These are phyloP conservation scores for Serendipita sp. DNA, from an alignment of 768 basidiomycete genomes.

Conservation along the genomic window DNA sequence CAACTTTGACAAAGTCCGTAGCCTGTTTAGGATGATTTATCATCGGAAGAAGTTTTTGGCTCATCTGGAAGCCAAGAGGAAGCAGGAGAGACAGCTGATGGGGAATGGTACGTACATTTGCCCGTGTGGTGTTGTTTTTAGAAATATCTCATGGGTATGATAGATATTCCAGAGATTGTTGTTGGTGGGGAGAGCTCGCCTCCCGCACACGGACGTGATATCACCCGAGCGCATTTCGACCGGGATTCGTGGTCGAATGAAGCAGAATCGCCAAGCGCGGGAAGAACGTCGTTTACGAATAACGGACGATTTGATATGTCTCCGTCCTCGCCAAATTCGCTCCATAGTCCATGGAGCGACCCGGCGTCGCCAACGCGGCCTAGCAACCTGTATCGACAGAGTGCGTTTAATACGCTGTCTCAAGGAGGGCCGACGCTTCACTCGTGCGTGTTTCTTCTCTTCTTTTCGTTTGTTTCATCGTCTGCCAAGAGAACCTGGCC, in stretches of 20 bases:
- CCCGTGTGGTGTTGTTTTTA: not conserved
- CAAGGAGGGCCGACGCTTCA: not conserved
- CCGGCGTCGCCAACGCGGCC: not conserved
- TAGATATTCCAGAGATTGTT: slow-evolving; percentile 1
- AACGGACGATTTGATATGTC: not conserved
- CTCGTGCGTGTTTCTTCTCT: not conserved
- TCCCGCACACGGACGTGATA: not conserved
- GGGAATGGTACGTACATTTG: not conserved
- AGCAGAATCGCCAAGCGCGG: not conserved
- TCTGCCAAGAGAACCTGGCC: not conserved
- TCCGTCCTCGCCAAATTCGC: not conserved
- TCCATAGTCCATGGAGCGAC: not conserved
- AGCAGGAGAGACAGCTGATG: not conserved
- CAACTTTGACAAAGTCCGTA: slow-evolving; percentile 70
- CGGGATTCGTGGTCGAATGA: not conserved
- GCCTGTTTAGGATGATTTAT: slow-evolving; percentile 60
- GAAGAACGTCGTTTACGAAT: not conserved
- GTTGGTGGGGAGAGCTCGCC: not conserved
- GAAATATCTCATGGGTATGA: not conserved
- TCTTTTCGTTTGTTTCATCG: not conserved
- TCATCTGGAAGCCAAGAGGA: slow-evolving; percentile 26
- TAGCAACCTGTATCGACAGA: not conserved
- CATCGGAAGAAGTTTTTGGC: slow-evolving; percentile 53
- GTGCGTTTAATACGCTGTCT: not conserved
- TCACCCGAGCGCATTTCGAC: not conserved